phyloP scores from a whole-genome alignment of 371 early-diverging fungal genomes.

The Haplosporangium sp. region DNA sequence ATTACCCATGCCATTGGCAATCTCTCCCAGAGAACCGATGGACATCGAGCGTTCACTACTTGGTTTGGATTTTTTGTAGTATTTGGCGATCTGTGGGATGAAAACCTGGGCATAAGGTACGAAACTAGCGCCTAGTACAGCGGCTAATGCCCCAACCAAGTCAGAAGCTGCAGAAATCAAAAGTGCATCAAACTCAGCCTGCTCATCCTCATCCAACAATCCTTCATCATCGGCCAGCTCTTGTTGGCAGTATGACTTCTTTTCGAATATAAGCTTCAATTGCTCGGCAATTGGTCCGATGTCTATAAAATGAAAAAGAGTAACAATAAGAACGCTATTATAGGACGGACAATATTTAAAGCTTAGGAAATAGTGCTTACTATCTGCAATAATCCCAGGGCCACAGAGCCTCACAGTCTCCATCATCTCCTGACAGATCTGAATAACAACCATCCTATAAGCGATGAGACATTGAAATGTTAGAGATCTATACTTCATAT shows the following conservation, averaged over 20 bases:
- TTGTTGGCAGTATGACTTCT: constrained; percentile 87
- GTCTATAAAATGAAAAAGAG: constrained; percentile 51
- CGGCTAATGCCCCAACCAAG: constrained; percentile 82
- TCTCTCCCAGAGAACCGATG: constrained; percentile 89
- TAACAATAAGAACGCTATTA: neutral
- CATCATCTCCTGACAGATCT: constrained; percentile 78
- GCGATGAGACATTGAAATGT: neutral
- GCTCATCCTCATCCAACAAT: constrained; percentile 81
- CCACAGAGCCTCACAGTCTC: constrained; percentile 81
- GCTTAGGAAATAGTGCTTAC: constrained; percentile 55
- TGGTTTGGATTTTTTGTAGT: constrained; percentile 80
- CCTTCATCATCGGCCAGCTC: constrained; percentile 78
- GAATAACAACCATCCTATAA: constrained; percentile 77
- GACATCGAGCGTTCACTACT: constrained; percentile 90
- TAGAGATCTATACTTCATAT: neutral
- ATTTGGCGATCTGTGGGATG: constrained; percentile 84
- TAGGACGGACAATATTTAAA: neutral
- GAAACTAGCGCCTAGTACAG: constrained; percentile 80
- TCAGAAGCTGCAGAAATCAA: constrained; percentile 87
- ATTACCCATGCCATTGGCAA: constrained; percentile 77
- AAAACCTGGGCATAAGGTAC: constrained; percentile 79
- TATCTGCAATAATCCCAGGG: constrained; percentile 78
- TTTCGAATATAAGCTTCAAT: constrained; percentile 79
- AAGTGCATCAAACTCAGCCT: constrained; percentile 87
- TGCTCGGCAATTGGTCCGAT: constrained; percentile 69